Evolutionary conservation across 179 eudicot genomes (phyloP), one percentile per base, ranked within the genome.

Genomic region (Heliamphora pulchella): DNA sequence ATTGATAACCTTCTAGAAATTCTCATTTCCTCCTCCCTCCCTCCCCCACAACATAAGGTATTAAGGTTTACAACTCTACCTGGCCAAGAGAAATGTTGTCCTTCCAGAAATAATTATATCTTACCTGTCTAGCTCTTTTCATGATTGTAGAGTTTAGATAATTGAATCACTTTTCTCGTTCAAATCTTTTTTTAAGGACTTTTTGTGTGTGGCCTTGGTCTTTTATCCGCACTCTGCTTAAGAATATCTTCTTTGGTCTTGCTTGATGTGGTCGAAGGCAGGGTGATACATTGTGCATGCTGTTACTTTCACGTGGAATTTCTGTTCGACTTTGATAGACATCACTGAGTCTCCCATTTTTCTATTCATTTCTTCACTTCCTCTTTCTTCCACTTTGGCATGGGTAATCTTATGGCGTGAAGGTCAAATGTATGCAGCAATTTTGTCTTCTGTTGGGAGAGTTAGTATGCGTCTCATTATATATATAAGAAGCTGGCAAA

Each of bases 221-320:
- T 69, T 15, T 69, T 69, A 17, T n/a, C 53, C 20, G 44, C 41
- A 18, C 22, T 1, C 15, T 5, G 1, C 31, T 13, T 69, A 2
- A 22, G 48, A 69, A 46, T 69, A 9, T 69, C 74, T 69, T 46
- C 54, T 6, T 5, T 44, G 44, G 74, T 69, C 74, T 69, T 69
- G 74, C 10, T 69, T 46, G 53, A 17, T 69, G 43, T 18, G 46
- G 14, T 15, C 44, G 59, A 46, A 46, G 22, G 15, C 15, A 14
- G 74, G 53, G 53, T 69, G 8, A 10, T 46, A 20, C 50, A 6
- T 17, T 69, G 74, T 1, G 22, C 74, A 15, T 69, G 20, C 39
- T 69, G 74, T 7, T 69, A 13, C 71, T 43, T 46, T 44, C 20
- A 15, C 46, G 46, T 44, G 11, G 59, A 55, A 8, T 13, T 55